Conservation (phyloP, 805 yeast species). For the Starmerella bombicola region DNA sequence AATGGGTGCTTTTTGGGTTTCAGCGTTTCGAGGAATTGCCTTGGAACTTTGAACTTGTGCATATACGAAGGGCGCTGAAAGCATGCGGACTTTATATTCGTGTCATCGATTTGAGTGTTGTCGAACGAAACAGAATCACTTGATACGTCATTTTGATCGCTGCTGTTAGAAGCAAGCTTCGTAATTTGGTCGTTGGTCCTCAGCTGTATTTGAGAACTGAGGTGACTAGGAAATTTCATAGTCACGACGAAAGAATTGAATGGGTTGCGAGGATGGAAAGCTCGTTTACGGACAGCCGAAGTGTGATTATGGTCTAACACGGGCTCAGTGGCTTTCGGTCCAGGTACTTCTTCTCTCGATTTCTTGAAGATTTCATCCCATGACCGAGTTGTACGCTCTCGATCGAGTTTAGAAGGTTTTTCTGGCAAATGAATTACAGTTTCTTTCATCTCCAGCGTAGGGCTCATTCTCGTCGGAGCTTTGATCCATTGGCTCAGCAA, state of each 20-base stretch:
- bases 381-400: not conserved
- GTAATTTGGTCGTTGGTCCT: not conserved
- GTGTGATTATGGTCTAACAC: too few species aligned
- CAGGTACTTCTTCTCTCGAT: too few species aligned
- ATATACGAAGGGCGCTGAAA: conserved; percentile 6
- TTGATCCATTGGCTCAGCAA: conserved; percentile 13
- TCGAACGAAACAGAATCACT: too few species aligned
- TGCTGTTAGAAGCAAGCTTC: too few species aligned
- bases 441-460: too few species aligned
- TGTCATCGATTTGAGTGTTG: too few species aligned
- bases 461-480: conserved; percentile 1
- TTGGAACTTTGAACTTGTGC: not conserved
- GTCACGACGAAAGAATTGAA: conserved; percentile 8
- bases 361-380: conserved; percentile 8
- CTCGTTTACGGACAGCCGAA: not conserved
- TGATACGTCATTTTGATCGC: too few species aligned
- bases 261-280: conserved; percentile 1
- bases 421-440: too few species aligned
- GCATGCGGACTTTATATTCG: too few species aligned
- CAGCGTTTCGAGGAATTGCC: not conserved
- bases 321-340: too few species aligned
- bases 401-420: too few species aligned
- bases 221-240: not conserved
- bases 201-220: not conserved
- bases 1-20: conserved; percentile 17